Evolutionary conservation across 169 alveolate species (phyloP), one percentile per base, ranked within the genome.

Genomic region (Cystoisospora suis): DNA sequence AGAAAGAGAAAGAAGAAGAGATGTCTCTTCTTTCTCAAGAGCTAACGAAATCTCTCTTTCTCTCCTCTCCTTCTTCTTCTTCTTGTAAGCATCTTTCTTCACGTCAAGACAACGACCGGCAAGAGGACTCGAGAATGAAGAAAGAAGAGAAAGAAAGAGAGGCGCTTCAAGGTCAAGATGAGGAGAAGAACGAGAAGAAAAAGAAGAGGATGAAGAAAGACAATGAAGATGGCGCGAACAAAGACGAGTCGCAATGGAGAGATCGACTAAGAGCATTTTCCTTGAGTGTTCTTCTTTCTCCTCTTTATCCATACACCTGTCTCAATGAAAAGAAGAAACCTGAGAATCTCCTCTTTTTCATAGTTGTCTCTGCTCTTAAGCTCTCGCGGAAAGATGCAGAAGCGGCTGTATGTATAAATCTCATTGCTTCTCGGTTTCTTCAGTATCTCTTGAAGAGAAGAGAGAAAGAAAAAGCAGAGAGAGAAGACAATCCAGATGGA

Each of bases 241-340:
- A 72, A 34, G 83, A 32, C n/a, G n/a, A 46, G 23, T 6, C 83
- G 58, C 58, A 72, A 9, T 72, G 46, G 56, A n/a, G 36, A 1
- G 83, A 72, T 38, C 6, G 58, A 9, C 47, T 72, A 1, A 46
- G 83, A 15, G 83, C 83, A 2, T 27, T 72, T n/a, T 23, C 5
- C 5, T 53, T 72, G 58, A 56, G 42, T 0, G 46, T 38, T n/a
- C 42, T 72, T 27, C 83, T 72, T 38, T 72, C 17, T 72, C 83
- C 83, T 7, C 47, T 72, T 38, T 46, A 46, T 2, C 27, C n/a
- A 0, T 53, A 56, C 47, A 12, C 4, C 23, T 72, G 83, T 34
- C 7, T 72, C 58, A 72, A 72, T 17, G 83, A 72, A 12, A 72
- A 72, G 53, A 38, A 9, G 56, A 72, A 72, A 40, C 83, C 58